Evolutionary conservation across 495 filamentous ascomycete species (phyloP).

Genomic region (Trichoderma erinaceum): DNA sequence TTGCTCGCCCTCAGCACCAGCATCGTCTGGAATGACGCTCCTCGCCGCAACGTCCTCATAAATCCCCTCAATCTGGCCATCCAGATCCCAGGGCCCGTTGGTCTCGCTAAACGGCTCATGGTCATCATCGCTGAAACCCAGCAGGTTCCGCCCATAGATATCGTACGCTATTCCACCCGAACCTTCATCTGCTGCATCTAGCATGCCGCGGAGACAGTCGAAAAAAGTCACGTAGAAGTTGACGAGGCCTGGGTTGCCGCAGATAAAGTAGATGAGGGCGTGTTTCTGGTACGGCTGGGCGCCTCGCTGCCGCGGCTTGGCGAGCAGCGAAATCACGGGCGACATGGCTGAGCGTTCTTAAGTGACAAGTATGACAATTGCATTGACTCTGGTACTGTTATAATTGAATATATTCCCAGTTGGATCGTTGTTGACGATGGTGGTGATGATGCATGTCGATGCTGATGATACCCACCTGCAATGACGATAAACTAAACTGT

Average conservation of each 20-base stretch:
- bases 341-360: not conserved
- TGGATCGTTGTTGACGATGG: not conserved
- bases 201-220: slow-evolving; percentile 27
- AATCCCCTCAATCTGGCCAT: slow-evolving; percentile 55
- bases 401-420: too few species aligned
- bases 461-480: not conserved
- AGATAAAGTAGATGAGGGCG: slow-evolving; percentile 55
- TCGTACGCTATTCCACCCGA: slow-evolving; percentile 30
- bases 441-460: not conserved
- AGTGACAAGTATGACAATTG: not conserved
- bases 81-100: slow-evolving; percentile 42
- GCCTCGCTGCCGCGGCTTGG: not conserved
- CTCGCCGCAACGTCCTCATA: slow-evolving; percentile 33
- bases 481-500: not conserved
- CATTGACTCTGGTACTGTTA: too few species aligned
- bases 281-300: not conserved
- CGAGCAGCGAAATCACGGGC: not conserved
- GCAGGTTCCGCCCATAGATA: slow-evolving; percentile 65
- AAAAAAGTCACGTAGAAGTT: slow-evolving; percentile 74
- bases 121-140: slow-evolving; percentile 59
- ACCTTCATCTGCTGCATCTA: slow-evolving; percentile 23
- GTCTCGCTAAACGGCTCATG: slow-evolving; percentile 32
- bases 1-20: not conserved
- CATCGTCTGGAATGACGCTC: slow-evolving; percentile 19
- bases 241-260: slow-evolving; percentile 84